phyloP scores from a whole-genome alignment of 192 early-diverging fungal species.

The Thamnidium elegans region DNA sequence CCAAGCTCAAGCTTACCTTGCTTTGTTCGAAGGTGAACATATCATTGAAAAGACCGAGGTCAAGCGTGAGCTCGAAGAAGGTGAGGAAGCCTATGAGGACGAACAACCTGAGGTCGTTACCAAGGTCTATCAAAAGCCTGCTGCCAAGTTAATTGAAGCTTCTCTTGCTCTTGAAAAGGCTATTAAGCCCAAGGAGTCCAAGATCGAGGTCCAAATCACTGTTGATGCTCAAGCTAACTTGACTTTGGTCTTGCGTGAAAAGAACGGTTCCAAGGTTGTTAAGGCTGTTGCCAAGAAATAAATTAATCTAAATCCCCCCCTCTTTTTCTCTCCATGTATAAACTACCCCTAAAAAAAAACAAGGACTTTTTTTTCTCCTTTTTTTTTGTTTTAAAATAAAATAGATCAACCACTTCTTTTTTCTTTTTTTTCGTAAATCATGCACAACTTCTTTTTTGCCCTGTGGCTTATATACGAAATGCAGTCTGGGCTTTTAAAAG shows the following conservation, averaged over 20 bases:
- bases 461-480: background rate
- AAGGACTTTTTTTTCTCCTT: background rate
- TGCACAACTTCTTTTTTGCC: background rate
- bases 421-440: background rate
- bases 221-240: slow-evolving; percentile 46
- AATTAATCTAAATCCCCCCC: background rate
- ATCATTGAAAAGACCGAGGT: slow-evolving; percentile 48
- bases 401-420: background rate
- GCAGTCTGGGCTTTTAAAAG: too few relatives aligned
- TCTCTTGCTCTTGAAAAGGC: slow-evolving; percentile 56
- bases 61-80: slow-evolving; percentile 47
- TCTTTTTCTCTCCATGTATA: background rate
- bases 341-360: background rate
- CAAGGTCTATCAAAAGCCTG: slow-evolving; percentile 46
- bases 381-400: background rate
- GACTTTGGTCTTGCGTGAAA: slow-evolving; percentile 52
- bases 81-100: slow-evolving; percentile 52
- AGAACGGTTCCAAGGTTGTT: slow-evolving; percentile 46
- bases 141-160: slow-evolving; percentile 63
- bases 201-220: slow-evolving; percentile 51
- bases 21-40: slow-evolving; percentile 82
- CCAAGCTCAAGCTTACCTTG: slow-evolving; percentile 73
- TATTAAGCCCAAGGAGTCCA: slow-evolving; percentile 42
- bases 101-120: slow-evolving; percentile 41
- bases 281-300: slow-evolving; percentile 33